These are phyloP conservation scores for Sherardia arvensis DNA, from an alignment of 257 asterid genomes.

Conservation along the genomic window DNA sequence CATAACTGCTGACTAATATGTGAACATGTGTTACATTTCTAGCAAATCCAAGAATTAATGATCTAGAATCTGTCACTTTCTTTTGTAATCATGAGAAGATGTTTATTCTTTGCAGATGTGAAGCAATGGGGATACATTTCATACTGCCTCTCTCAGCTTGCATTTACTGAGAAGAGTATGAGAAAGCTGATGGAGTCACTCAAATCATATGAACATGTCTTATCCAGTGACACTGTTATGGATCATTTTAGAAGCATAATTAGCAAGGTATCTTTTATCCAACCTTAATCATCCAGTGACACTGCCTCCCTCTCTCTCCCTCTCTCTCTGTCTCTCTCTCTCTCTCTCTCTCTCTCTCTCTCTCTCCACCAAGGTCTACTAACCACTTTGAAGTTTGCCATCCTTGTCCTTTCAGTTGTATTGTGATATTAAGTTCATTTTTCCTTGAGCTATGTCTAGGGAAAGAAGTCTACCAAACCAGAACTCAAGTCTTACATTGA, in stretches of 20 bases:
- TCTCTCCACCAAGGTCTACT: not conserved
- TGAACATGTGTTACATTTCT: not conserved
- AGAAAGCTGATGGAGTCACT: slow-evolving; percentile 75
- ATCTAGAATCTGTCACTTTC: not conserved
- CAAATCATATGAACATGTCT: slow-evolving; percentile 68
- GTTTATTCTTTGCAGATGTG: slow-evolving; percentile 43
- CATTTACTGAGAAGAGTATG: slow-evolving; percentile 88
- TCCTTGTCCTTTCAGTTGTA: not conserved
- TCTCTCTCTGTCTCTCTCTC: not conserved
- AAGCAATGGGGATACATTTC: slow-evolving; percentile 85
- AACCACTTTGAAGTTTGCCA: not conserved
- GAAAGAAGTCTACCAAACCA: slow-evolving; percentile 82
- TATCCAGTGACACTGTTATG: slow-evolving; percentile 74
- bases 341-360: not conserved
- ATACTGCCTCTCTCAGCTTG: slow-evolving; percentile 89
- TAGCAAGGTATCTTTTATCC: slow-evolving; percentile 50
- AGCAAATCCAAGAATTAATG: not conserved
- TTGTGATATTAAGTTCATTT: not conserved
- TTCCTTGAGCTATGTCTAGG: slow-evolving; percentile 33
- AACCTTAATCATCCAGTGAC: not conserved
- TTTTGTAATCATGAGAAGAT: not conserved
- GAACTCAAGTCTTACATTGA: slow-evolving; percentile 75
- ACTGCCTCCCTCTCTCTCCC: too few relatives aligned
- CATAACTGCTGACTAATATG: not conserved
- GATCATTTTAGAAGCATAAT: slow-evolving; percentile 74